Conservation (phyloP, 2,329 filamentous ascomycete species). For the Proliferodiscus dingleyae region DNA sequence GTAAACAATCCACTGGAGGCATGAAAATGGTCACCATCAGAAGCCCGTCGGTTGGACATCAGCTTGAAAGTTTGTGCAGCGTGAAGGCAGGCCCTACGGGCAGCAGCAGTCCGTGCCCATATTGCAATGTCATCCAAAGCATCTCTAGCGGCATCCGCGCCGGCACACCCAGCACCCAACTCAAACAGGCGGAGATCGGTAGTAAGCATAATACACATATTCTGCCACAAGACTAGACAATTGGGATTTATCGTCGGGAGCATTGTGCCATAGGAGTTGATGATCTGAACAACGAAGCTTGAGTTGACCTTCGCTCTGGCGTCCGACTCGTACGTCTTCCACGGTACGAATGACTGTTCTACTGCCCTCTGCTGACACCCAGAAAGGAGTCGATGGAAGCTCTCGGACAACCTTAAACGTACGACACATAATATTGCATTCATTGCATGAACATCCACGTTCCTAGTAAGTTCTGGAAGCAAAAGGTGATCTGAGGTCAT, state of each 20-base stretch:
- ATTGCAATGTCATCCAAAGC: conserved; percentile 45
- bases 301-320: conserved; percentile 38
- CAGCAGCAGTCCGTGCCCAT: conserved; percentile 47
- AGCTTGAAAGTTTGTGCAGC: conserved; percentile 48
- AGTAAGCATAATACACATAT: conserved; percentile 46
- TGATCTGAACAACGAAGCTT: conserved; percentile 33
- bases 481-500: conserved; percentile 29
- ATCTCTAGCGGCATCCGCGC: conserved; percentile 40
- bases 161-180: conserved; percentile 45
- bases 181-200: conserved; percentile 49
- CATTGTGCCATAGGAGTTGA: conserved; percentile 37
- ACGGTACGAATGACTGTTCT: conserved; percentile 38
- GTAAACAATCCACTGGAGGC: conserved; percentile 46
- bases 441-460: conserved; percentile 31
- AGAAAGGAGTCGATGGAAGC: conserved; percentile 39
- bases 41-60: conserved; percentile 46
- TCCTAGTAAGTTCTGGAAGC: conserved; percentile 30
- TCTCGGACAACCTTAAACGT: conserved; percentile 38
- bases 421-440: conserved; percentile 36
- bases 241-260: conserved; percentile 43
- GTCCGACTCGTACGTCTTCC: conserved; percentile 43
- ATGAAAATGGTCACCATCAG: conserved; percentile 47
- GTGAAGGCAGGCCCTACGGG: conserved; percentile 45
- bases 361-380: conserved; percentile 26
- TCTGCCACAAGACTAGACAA: conserved; percentile 47